Conservation (phyloP, 2,329 filamentous ascomycete genomes). For the Trichophyton schoenleinii region DNA sequence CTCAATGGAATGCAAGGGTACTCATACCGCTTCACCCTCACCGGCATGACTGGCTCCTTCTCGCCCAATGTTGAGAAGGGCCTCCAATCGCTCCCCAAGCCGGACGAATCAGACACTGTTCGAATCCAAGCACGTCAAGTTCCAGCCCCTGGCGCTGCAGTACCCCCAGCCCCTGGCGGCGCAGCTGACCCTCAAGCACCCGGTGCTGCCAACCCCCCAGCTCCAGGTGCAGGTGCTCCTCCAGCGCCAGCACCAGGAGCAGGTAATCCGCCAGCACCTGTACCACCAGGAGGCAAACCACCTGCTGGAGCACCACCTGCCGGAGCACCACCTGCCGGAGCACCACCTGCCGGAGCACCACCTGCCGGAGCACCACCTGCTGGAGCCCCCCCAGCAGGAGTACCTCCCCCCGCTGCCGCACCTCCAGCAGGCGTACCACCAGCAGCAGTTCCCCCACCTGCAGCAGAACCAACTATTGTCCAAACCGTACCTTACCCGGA, state of each 20-base stretch:
- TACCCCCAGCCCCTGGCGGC: background rate
- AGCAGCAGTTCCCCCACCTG: constrained; percentile 10
- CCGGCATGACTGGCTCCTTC: constrained; percentile 51
- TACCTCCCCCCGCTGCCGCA: background rate
- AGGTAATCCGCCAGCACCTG: background rate
- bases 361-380: background rate
- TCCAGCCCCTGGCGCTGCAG: background rate
- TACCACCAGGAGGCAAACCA: background rate
- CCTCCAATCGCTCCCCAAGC: constrained; percentile 27
- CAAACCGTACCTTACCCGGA: constrained; percentile 39
- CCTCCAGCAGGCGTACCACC: background rate
- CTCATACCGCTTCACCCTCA: constrained; percentile 52
- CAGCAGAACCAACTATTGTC: constrained; percentile 18
- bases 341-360: background rate
- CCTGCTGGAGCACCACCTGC: background rate
- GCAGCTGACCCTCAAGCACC: background rate
- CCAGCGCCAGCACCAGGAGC: background rate
- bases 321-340: background rate
- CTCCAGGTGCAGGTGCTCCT: background rate
- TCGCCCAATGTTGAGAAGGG: constrained; percentile 28
- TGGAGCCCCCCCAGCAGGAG: background rate
- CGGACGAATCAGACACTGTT: constrained; percentile 13
- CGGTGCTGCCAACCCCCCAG: background rate
- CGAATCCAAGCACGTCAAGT: constrained; percentile 12
- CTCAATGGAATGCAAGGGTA: constrained; percentile 48